phyloP scores from a whole-genome alignment of 2,329 filamentous ascomycete genomes.

The Penicillium nordicum region DNA sequence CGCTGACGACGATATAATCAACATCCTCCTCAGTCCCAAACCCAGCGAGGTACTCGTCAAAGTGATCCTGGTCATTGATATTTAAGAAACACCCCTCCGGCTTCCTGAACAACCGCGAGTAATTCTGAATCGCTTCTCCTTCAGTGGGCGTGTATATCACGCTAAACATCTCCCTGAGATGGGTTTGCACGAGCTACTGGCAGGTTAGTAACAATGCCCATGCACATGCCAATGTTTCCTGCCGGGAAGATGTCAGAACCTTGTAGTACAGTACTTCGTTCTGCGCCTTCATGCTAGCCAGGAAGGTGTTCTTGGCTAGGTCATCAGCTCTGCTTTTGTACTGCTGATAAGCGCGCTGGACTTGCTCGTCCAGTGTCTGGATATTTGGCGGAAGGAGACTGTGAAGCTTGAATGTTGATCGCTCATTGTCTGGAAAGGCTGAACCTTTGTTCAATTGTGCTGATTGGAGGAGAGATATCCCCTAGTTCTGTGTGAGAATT shows the following conservation, averaged over 20 bases:
- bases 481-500: slow-evolving; percentile 25
- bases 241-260: slow-evolving; percentile 42
- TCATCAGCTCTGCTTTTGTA: slow-evolving; percentile 62
- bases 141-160: slow-evolving; percentile 91
- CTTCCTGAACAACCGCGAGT: slow-evolving; percentile 70
- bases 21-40: slow-evolving; percentile 71
- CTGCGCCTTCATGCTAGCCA: slow-evolving; percentile 80
- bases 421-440: slow-evolving; percentile 68
- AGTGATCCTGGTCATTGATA: slow-evolving; percentile 63
- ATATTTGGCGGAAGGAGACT: slow-evolving; percentile 70
- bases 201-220: background rate
- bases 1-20: slow-evolving; percentile 84
- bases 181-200: slow-evolving; percentile 64
- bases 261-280: slow-evolving; percentile 79
- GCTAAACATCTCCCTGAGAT: slow-evolving; percentile 83
- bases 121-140: slow-evolving; percentile 82
- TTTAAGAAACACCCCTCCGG: slow-evolving; percentile 81
- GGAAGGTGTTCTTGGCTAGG: slow-evolving; percentile 81
- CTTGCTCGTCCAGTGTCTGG: slow-evolving; percentile 74
- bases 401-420: slow-evolving; percentile 64
- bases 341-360: slow-evolving; percentile 74
- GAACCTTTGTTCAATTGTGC: slow-evolving; percentile 81
- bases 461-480: slow-evolving; percentile 54
- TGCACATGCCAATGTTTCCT: background rate
- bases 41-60: slow-evolving; percentile 64